Evolutionary conservation across 2,329 filamentous ascomycete genomes (phyloP), one percentile per base, ranked within the genome.

Genomic region (Fusarium haematococcum): DNA sequence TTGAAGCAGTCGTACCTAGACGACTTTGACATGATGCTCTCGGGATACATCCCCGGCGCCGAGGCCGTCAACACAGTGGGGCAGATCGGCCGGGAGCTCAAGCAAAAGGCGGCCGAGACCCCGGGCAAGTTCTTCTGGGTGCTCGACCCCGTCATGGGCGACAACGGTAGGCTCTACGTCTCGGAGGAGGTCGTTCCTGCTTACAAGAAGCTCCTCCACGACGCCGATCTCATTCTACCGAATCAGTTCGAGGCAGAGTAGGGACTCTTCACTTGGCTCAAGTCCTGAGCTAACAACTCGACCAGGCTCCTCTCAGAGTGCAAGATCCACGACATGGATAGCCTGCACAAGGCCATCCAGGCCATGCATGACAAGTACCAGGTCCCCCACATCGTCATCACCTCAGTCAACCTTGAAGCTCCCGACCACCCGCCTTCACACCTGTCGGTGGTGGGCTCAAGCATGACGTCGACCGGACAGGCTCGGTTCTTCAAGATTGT

Each of bases 171-270:
- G 75, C 87, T 99, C 14, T 99, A 99, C 80, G 96, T 99, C 9
- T 94, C 93, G 7, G 92, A 96, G 77, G 95, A 97, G 74, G 95
- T 97, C 5, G 94, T 98, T 18, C 95, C 95, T 0, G 95, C 94
- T 16, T 99, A 98, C 83, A 96, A 95, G 84, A 87, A 87, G 27
- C 87, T 98, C 67, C 86, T 98, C 25, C 88, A 88, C 39, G 89
- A 96, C 78, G 96, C 97, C 3, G 97, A 99, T 83, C 83, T 99
- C 76, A 97, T 99, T 65, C 85, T 98, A 18, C 97, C 97, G 5
- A 99, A 99, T 81, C 96, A 98, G 78, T 99, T 98, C 76, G 97
- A 99, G 85, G 95, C 95, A 50, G 96, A 99, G 94, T 97, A 86
- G 77, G 91, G 18, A n/a, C 27, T 84, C 45, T 16, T 45, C 23